Base-by-base conservation (phyloP, 2,329 filamentous ascomycete genomes). In the Xylaria sp. region DNA sequence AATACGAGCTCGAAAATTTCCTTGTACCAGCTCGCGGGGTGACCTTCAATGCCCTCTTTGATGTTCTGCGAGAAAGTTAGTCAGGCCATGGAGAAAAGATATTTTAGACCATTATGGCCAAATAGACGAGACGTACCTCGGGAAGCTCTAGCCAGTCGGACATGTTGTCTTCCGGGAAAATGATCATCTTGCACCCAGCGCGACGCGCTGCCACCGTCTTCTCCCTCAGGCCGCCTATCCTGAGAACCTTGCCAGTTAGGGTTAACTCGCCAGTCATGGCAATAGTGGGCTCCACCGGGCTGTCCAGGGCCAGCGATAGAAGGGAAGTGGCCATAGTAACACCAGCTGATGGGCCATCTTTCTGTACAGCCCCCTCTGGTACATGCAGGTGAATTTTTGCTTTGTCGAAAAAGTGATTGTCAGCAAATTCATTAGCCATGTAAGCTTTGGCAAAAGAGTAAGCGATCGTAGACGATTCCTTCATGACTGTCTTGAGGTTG, bases 221-320 rank as follows among this genome's bases (percentile, higher is more conserved):
- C 81, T 99, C 95, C 47, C 95, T 84, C 69, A 99, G 79, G 0
- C 95, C 95, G 51, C 95, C 95, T 74, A 99, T 99, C 64, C 95
- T 85, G 54, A 99, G 80, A 2, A 99, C 94, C 80, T 99, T 99
- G 56, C 95, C 95, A 1, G 95, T 99, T 54, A 99, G 88, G 1
- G 96, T 99, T 66, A 99, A 82, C 78, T 99, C 95, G 66, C 95
- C 95, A 1, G 95, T 99, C 95, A 99, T 99, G 61, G 96, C 94
- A 68, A 98, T 88, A 0, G 91, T 92, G 6, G 94, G 92, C 72
- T 93, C 85, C 51, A 99, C 83, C 15, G 89, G 84, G 46, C 85
- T 84, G 68, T 97, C 87, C 38, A 98, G 80, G 8, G 92, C 94
- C 64, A 99, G 81, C 54, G 90, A 94, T 52, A 99, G 82, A 70